Evolutionary conservation across 2,329 filamentous ascomycete species (phyloP), one percentile per base, ranked within the genome.

Genomic region (Fusarium palustre): DNA sequence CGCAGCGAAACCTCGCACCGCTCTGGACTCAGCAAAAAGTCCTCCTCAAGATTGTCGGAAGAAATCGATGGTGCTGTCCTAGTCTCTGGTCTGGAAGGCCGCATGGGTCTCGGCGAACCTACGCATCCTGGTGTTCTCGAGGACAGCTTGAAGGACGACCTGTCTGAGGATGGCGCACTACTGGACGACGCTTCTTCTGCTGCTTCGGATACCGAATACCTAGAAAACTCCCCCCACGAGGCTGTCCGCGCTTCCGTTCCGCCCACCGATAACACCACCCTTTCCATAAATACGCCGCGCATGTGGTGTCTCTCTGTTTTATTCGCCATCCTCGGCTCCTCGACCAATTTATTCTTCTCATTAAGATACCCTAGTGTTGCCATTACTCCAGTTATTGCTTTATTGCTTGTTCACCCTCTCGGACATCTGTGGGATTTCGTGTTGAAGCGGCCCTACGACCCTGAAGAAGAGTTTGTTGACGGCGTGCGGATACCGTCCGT

Each of bases 291-390:
- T 79, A 95, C 92, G 7, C 92, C 92, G 38, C 92, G 93, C 55
- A 96, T 96, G 92, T 96, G 92, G 93, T 85, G 85, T 33, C 79
- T 96, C 20, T 93, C 92, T n/a, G 85, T 92, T 36, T 76, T 96
- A 12, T 96, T 96, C 78, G 90, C 92, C 11, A 85, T 96, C 38
- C 86, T 94, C 39, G 93, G 93, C 65, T 95, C 92, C 47, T 92
- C 91, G 3, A 93, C 92, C 36, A 96, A 96, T 78, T 82, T 97
- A 41, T 96, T 97, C 82, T 97, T 97, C 83, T 94, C 92, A 36
- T 83, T 97, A 77, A 87, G 93, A 86, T 97, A 96, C 84, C 93
- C 93, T 30, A 96, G 93, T 78, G 92, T 97, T 78, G 91, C 92
- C 64, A 95, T 97, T 75, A 95, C 92, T 24, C 93, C 93, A 39